Evolutionary conservation across 1,139 yeast species (phyloP), one percentile per base, ranked within the genome.

Genomic region (Blastobotrys raffinosifermentans): DNA sequence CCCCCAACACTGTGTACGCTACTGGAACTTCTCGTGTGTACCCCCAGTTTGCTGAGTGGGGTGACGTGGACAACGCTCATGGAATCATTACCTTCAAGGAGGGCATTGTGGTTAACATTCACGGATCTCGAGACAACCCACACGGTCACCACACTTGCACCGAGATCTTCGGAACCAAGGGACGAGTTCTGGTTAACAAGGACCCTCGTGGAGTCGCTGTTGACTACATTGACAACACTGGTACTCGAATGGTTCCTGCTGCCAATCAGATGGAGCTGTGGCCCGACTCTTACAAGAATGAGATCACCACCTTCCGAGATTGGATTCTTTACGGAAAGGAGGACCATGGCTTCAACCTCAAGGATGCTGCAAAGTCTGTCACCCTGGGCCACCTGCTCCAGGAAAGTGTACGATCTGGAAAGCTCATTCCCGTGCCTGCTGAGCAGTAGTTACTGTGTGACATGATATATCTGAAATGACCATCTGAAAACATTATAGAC

Each of bases 41-140:
- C 29, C 51, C 51, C 3, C 35, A 36, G 15, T 45, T 47, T 29
- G 26, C 31, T 20, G 44, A 35, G 21, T 47, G 31, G 32, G 51
- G 51, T 10, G 51, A 47, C 33, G 50, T 46, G 13, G 51, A 47
- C 37, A 45, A 46, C 26, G 43, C 42, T 18, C 30, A 38, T 27
- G 50, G 51, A 10, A 21, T 45, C 13, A 40, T 47, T 9, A 34
- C 33, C 7, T 41, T 47, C 31, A 29, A 41, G 19, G 40, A 32
- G 6, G 38, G 41, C n/a, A 19, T 32, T 15, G 35, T 41, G 3
- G 19, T 19, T 18, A 39, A 32, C 23, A 31, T 46, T 21, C 36
- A 37, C 22, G 48, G 50, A 9, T 33, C 38, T 9, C 35, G 50
- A 19, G 32, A 45, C 29, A 47, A 46, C 23, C 30, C 30, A 2